Percentiles rank a stretch among this genome's conserved stretches.
These are phyloP conservation scores for Podospora australis DNA, from an alignment of 495 filamentous ascomycete species.

Conservation along the genomic window DNA sequence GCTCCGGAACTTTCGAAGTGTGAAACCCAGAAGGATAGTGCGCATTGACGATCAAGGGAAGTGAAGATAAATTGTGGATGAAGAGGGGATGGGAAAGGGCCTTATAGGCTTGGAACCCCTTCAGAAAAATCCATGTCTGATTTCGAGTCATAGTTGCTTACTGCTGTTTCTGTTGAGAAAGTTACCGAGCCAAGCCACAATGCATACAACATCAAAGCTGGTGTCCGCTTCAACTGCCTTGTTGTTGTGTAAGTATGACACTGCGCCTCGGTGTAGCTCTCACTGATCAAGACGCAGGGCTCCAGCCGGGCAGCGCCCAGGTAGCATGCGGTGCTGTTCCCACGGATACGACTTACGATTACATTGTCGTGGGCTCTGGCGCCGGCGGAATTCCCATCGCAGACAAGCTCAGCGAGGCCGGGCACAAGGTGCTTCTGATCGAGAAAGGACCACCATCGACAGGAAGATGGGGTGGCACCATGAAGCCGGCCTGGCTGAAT, in stretches of 20 bases:
- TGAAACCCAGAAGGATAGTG: too few species aligned
- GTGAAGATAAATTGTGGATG: too few species aligned
- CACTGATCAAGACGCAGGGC: slow-evolving; percentile 3
- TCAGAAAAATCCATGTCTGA: neutral
- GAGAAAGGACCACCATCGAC: slow-evolving; percentile 56
- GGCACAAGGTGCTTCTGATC: slow-evolving; percentile 55
- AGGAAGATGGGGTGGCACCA: slow-evolving; percentile 48
- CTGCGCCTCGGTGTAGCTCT: neutral
- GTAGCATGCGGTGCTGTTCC: slow-evolving; percentile 33
- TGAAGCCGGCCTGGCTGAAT: slow-evolving; percentile 55
- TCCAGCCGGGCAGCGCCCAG: slow-evolving; percentile 19
- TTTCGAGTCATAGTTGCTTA: neutral
- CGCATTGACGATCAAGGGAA: too few species aligned
- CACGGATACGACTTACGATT: slow-evolving; percentile 49
- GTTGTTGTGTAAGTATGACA: slow-evolving; percentile 10
- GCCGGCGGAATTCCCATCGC: slow-evolving; percentile 58
- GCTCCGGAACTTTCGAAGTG: neutral
- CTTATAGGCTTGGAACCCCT: neutral
- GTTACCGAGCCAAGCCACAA: neutral
- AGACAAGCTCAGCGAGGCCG: slow-evolving; percentile 53
- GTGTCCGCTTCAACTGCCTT: slow-evolving; percentile 1
- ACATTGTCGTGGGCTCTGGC: slow-evolving; percentile 57
- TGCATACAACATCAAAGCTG: slow-evolving; percentile 12
- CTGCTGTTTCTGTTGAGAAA: neutral
- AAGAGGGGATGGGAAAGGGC: neutral